Base-by-base conservation (phyloP, 768 basidiomycete species). In the Austroboletus eburneus region DNA sequence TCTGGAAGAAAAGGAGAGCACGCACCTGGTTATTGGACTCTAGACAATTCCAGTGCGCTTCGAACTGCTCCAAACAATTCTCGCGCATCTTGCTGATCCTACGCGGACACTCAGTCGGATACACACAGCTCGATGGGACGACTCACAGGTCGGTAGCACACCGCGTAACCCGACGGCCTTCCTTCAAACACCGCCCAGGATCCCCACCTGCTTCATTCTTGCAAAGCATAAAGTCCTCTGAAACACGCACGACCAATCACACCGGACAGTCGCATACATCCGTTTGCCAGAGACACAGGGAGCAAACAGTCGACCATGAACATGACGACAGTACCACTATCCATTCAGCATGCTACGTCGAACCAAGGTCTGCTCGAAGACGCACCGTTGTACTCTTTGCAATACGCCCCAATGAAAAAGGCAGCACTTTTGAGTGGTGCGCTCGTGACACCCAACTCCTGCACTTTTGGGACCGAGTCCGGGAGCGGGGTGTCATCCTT, bases 161-260 rank as follows among this genome's bases (percentile, higher is more conserved):
- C 56, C 96, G 79, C 45, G 96, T 98, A 46, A 97, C 95, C 56
- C 90, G 83, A 56, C 96, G 71, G 10, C 96, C 96, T 68, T 98
- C 96, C 76, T 89, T 88, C 72, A 98, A 63, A 69, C 96, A 99
- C 65, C 94, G 91, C 18, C 69, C 91, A 9, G 95, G 92, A 61
- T 95, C 85, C 23, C 57, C 50, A 49, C 86, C 78, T 61, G 79
- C 85, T 74, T 97, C 94, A 20, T 81, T 74, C 73, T 98, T 98
- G 79, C 96, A 99, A 43, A 97, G 85, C 91, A 98, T 95, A 60
- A 91, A 91, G 72, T 91, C 88, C 78, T 91, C 89, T 90, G 62
- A 41, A 44, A 45, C 45, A 45, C 27, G 21, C 36, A 18, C 30
- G 32, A n/a, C n/a, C 41, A 25, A 43, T 45, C 23, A 45, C 23